Evolutionary conservation across 2,329 filamentous ascomycete genomes (phyloP), one percentile per base, ranked within the genome.

Genomic region (Trichophyton mentagrophytes): DNA sequence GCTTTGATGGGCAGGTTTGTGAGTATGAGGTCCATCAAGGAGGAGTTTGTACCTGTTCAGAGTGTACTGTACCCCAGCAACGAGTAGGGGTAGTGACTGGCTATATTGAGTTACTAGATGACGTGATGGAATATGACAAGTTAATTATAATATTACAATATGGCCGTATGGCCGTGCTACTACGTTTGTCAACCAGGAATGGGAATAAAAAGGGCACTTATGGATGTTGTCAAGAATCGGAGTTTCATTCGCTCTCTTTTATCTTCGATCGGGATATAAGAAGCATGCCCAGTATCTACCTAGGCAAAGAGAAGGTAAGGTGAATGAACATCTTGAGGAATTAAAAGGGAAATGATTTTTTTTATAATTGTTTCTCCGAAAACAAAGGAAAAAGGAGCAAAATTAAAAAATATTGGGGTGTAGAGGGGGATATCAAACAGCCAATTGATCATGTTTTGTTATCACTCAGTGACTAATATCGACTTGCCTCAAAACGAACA

Each of bases 31-130:
- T 83, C 82, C 49, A 81, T 88, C 68, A 88, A 88, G 82, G 87
- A 90, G 79, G 87, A 90, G 77, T 90, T 89, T 67, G 75, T 77
- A 63, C 76, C 82, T 2, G 85, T 82, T 38, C 79, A 80, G 38
- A 78, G 79, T 71, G 85, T 90, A 36, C 72, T 72, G 59, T 90
- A 90, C 72, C 85, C 85, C 20, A 89, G 86, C 75, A 90, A 90
- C 72, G 85, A 86, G 60, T 65, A 64, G 57, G 22, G 22, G 22
- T 22, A 22, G 22, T 22, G 22, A 22, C 22, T 22, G 0, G 22
- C 22, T 22, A 22, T 22, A 22, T 38, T 13, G 33, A 1, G 33
- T 38, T 9, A 13, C 33, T 9, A 38, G 33, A 13, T 38, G 33
- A 38, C 33, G 33, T 6, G 9, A 38, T 38, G 33, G 9, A 38